These are phyloP conservation scores for Groenewaldozyma salmanticensis DNA, from an alignment of 805 yeast genomes.

Conservation along the genomic window DNA sequence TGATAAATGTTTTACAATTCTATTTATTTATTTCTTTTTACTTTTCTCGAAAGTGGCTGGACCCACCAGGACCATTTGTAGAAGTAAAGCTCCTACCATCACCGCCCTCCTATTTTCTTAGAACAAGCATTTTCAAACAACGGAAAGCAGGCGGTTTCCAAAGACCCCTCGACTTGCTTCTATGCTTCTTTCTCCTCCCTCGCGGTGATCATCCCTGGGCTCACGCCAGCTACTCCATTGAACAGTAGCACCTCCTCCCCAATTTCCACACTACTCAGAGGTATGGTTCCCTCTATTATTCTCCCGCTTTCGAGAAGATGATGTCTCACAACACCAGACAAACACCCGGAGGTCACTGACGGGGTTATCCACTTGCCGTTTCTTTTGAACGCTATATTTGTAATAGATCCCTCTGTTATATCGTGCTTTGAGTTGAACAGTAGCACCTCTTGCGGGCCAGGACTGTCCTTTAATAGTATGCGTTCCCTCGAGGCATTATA, in stretches of 20 bases:
- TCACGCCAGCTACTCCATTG: conserved; percentile 76
- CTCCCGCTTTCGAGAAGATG: conserved; percentile 45
- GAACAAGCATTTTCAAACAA: too few relatives aligned
- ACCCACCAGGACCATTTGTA: too few relatives aligned
- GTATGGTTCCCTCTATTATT: conserved; percentile 45
- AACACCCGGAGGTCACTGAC: conserved; percentile 60
- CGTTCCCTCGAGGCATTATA: conserved; percentile 56
- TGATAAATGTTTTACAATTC: too few relatives aligned
- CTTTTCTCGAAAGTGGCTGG: too few relatives aligned
- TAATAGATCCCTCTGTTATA: conserved; percentile 73
- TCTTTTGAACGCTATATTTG: conserved; percentile 61
- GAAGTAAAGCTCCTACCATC: too few relatives aligned
- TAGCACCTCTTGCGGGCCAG: conserved; percentile 50
- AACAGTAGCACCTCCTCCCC: conserved; percentile 68
- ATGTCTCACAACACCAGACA: conserved; percentile 74
- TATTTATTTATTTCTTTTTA: too few relatives aligned
- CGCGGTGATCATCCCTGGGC: conserved; percentile 8
- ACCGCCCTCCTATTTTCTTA: too few relatives aligned
- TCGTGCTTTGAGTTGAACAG: conserved; percentile 50
- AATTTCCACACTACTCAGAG: conserved; percentile 35
- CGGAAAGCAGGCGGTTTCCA: too few relatives aligned
- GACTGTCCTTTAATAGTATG: conserved; percentile 14
- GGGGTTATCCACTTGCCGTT: conserved; percentile 72
- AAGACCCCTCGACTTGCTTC: too few relatives aligned
- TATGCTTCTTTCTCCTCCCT: too few relatives aligned